Conservation (phyloP, 148 eudicot genomes). For the Suaeda aralocaspica region DNA sequence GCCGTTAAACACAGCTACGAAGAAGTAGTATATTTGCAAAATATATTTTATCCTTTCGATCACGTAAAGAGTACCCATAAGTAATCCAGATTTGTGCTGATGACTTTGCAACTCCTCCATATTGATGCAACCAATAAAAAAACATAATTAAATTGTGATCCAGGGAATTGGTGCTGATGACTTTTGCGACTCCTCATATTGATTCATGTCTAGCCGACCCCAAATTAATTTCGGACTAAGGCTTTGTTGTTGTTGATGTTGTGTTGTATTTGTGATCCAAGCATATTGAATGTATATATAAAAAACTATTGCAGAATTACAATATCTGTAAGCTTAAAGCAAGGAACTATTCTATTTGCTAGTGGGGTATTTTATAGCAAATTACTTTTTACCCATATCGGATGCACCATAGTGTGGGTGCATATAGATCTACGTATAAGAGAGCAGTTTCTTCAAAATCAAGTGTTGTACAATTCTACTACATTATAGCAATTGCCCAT, state of each 20-base stretch:
- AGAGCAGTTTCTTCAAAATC: not conserved
- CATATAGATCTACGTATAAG: not conserved
- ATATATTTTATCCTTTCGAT: too few species aligned
- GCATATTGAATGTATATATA: not conserved
- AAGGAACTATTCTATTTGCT: too few species aligned
- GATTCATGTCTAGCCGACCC: too few species aligned
- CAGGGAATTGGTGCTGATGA: too few species aligned
- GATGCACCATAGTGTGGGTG: not conserved
- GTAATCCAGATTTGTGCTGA: too few species aligned
- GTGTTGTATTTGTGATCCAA: not conserved
- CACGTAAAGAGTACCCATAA: too few species aligned
- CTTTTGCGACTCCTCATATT: too few species aligned
- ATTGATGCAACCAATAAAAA: too few species aligned
- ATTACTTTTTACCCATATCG: not conserved
- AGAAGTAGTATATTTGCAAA: not conserved
- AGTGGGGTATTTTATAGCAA: not conserved
- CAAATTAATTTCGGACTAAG: too few species aligned
- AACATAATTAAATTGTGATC: too few species aligned
- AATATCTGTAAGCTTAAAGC: not conserved
- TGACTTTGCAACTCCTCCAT: too few species aligned
- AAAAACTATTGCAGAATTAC: not conserved
- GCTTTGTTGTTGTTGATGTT: too few species aligned
- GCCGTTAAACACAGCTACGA: not conserved
- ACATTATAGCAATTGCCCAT: not conserved
- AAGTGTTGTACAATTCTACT: not conserved